Evolutionary conservation across 163 green algal species (phyloP), one percentile per base, ranked within the genome.

Genomic region (Prototheca wickerhamii): DNA sequence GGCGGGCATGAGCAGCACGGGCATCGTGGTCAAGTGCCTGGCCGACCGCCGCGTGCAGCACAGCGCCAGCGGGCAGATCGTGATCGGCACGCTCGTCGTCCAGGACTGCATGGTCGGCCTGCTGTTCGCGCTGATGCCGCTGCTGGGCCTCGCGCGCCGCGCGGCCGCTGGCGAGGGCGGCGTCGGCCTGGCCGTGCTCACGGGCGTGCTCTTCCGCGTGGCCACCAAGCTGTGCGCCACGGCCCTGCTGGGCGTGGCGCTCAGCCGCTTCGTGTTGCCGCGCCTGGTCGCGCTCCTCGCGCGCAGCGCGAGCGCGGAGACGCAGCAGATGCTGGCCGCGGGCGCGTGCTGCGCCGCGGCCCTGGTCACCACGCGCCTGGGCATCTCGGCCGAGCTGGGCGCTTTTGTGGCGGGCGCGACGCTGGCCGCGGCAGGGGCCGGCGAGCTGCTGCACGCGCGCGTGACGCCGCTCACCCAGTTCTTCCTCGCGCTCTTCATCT

Each of bases 101-200:
- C 84, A 95, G 80, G 89, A 96, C 72, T 92, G 84, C 65, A 79
- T 86, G 44, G 89, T 96, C n/a, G 89, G 89, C 15, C 68, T 96
- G n/a, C 84, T 96, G 64, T 96, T 96, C 83, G 89, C 89, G 2
- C 76, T 94, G 56, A 87, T 94, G 80, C 89, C 89, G 0, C 68
- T 94, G 15, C 80, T 96, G 53, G 76, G 71, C 31, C 64, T 53
- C 52, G 68, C 59, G 12, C 58, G 46, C 21, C 59, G 59, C 51
- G 54, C 58, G 23, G 42, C 37, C 37, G 61, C 33, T 44, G 67
- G 52, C 25, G 37, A 70, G 56, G 56, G n/a, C 26, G 58, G 60
- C 55, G 33, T 65, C 25, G 26, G 59, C 17, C 18, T 74, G 3
- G 40, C 46, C 2, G 23, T 60, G 32, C 44, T 71, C 4, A 31